Conservation (phyloP, 306 rosid species). For the Quercus ilex region DNA sequence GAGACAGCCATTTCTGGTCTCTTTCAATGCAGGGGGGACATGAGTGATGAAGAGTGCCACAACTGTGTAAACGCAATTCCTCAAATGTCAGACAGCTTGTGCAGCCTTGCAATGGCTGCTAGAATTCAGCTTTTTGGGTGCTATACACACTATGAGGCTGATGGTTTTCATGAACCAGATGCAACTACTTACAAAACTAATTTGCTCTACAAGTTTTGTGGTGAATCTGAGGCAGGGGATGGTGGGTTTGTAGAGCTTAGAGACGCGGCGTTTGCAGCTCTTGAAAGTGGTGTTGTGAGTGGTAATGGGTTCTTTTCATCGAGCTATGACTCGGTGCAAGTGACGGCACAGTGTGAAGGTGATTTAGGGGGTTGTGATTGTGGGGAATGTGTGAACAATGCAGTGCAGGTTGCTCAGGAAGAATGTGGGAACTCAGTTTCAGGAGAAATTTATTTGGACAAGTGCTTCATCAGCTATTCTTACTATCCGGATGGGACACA, state of each 20-base stretch:
- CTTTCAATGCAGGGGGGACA: slow-evolving; percentile 66
- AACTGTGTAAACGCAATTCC: slow-evolving; percentile 45
- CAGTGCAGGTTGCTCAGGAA: slow-evolving; percentile 40
- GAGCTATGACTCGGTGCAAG: slow-evolving; percentile 32
- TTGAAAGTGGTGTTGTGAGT: slow-evolving; percentile 34
- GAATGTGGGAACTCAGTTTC: slow-evolving; percentile 47
- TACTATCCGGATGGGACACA: slow-evolving; percentile 22
- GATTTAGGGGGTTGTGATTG: slow-evolving; percentile 53
- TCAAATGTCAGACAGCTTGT: slow-evolving; percentile 38
- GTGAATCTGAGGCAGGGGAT: background rate
- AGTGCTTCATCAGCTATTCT: slow-evolving; percentile 49
- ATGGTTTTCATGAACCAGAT: background rate
- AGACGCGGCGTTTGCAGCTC: slow-evolving; percentile 40
- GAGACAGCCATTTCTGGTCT: slow-evolving; percentile 36
- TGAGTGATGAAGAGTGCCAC: slow-evolving; percentile 43
- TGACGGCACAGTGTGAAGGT: slow-evolving; percentile 66
- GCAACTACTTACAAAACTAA: background rate
- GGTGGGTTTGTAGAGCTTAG: slow-evolving; percentile 31
- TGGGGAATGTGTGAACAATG: slow-evolving; percentile 49
- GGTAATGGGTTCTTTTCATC: slow-evolving; percentile 35
- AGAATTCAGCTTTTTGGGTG: slow-evolving; percentile 68
- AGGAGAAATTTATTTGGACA: slow-evolving; percentile 51
- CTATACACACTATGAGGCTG: slow-evolving; percentile 44
- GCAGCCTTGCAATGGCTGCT: slow-evolving; percentile 36
- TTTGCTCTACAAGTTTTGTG: slow-evolving; percentile 47